A percentile compares a stretch with the other conserved stretches of the same genome.
Evolutionary conservation across 169 alveolate genomes (phyloP).

Genomic region (Besnoitia besnoiti): DNA sequence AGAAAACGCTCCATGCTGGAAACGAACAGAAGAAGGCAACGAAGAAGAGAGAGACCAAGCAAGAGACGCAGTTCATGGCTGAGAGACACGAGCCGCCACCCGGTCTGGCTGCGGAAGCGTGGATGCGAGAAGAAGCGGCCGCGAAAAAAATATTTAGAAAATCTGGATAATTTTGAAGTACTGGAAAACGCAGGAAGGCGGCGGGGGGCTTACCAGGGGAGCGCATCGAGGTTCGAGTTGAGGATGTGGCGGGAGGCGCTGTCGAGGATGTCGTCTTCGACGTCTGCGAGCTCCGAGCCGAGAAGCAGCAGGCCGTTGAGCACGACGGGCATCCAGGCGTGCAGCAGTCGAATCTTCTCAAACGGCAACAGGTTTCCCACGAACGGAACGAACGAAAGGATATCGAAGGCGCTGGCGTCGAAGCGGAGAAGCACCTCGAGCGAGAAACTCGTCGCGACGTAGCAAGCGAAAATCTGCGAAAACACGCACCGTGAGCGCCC

Average conservation of each 20-base stretch:
- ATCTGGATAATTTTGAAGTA: no score
- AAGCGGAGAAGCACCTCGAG: constrained; percentile 47
- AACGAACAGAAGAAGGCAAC: not conserved
- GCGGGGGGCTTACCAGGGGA: not conserved
- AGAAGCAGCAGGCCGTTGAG: constrained; percentile 40
- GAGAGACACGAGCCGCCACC: no score
- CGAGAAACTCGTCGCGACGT: not conserved
- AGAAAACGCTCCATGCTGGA: constrained; percentile 20
- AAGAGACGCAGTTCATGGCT: no score
- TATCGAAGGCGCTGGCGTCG: constrained; percentile 26
- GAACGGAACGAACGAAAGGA: constrained; percentile 30
- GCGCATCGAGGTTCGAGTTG: constrained; percentile 10
- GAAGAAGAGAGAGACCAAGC: no score
- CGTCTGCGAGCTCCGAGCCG: constrained; percentile 20
- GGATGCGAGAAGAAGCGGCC: not conserved
- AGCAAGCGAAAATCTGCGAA: constrained; percentile 22
- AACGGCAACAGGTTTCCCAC: constrained; percentile 20
- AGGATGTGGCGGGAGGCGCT: constrained; percentile 7
- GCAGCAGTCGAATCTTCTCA: constrained; percentile 34
- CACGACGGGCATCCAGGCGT: constrained; percentile 35
- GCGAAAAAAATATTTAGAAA: not conserved
- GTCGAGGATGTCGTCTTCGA: constrained; percentile 22
- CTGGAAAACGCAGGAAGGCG: not conserved
- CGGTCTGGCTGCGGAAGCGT: not conserved
- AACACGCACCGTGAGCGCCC: not conserved